These are phyloP conservation scores for Clonostachys chloroleuca DNA, from an alignment of 2,329 filamentous ascomycete genomes.

Conservation along the genomic window DNA sequence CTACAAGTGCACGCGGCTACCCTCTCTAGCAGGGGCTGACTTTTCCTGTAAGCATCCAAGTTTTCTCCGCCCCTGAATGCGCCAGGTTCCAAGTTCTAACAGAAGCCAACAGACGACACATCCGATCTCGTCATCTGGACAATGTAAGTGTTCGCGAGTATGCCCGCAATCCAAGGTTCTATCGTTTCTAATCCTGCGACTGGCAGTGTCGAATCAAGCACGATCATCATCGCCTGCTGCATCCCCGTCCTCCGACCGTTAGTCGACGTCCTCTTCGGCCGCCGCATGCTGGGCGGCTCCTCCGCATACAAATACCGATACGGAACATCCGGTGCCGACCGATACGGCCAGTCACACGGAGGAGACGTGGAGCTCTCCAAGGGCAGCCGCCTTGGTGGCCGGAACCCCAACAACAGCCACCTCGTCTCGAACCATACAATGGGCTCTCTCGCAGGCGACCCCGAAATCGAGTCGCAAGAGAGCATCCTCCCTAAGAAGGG, in stretches of 20 bases:
- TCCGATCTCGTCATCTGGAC: constrained; percentile 31
- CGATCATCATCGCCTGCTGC: constrained; percentile 3
- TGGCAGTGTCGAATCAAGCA: constrained; percentile 1
- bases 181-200: background rate
- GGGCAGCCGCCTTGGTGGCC: no score
- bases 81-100: background rate
- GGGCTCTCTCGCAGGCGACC: no score
- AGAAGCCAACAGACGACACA: constrained; percentile 2
- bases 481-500: no score
- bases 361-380: no score
- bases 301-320: no score
- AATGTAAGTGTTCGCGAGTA: constrained; percentile 16
- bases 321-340: no score
- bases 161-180: background rate
- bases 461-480: no score
- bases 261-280: background rate
- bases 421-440: no score
- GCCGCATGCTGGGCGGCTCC: background rate
- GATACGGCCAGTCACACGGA: no score
- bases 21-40: constrained; percentile 15
- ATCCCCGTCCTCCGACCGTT: constrained; percentile 2
- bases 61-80: background rate
- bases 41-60: constrained; percentile 11
- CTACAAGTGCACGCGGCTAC: constrained; percentile 21
- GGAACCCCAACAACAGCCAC: no score